A percentile compares a stretch with the other conserved stretches of the same genome.
phyloP scores from a whole-genome alignment of 768 basidiomycete genomes.

The Austroboletus eburneus region DNA sequence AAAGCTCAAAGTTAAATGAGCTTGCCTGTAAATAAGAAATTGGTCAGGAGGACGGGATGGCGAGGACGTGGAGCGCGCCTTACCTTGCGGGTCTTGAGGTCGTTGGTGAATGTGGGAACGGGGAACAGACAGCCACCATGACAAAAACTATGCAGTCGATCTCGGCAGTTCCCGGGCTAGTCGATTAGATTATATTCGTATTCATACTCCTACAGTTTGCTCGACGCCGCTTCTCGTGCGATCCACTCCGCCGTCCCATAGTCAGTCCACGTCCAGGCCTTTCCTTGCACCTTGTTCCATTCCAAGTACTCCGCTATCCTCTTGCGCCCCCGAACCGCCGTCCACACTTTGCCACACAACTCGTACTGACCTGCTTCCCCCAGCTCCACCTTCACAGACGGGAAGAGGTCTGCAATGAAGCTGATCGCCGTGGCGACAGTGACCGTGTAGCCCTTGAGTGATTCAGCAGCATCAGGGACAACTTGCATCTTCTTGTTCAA shows the following conservation, averaged over 20 bases:
- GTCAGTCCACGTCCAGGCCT: constrained; percentile 11
- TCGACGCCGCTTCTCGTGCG: neutral
- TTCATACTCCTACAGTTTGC: constrained; percentile 6
- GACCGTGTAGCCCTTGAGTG: constrained; percentile 15
- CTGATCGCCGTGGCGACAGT: constrained; percentile 17
- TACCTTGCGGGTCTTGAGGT: constrained; percentile 51
- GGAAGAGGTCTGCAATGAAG: constrained; percentile 21
- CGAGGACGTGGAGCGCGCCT: constrained; percentile 26
- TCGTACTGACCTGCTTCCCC: constrained; percentile 12
- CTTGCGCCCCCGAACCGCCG: constrained; percentile 12
- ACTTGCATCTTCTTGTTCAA: constrained; percentile 10
- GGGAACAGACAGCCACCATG: constrained; percentile 43
- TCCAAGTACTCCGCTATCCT: constrained; percentile 16
- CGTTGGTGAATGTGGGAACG: constrained; percentile 34
- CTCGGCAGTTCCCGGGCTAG: constrained; percentile 31
- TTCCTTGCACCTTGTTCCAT: constrained; percentile 6
- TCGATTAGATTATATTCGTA: too few species aligned
- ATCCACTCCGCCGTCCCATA: constrained; percentile 23
- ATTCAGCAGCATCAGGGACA: constrained; percentile 9
- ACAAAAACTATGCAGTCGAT: constrained; percentile 45
- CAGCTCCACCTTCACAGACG: constrained; percentile 10
- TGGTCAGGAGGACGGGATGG: constrained; percentile 19
- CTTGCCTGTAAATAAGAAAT: constrained; percentile 22
- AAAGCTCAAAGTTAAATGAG: constrained; percentile 8
- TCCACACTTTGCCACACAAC: constrained; percentile 23